Conservation (phyloP, 352 stramenopile species). For the Phytopythium kandeliae region DNA sequence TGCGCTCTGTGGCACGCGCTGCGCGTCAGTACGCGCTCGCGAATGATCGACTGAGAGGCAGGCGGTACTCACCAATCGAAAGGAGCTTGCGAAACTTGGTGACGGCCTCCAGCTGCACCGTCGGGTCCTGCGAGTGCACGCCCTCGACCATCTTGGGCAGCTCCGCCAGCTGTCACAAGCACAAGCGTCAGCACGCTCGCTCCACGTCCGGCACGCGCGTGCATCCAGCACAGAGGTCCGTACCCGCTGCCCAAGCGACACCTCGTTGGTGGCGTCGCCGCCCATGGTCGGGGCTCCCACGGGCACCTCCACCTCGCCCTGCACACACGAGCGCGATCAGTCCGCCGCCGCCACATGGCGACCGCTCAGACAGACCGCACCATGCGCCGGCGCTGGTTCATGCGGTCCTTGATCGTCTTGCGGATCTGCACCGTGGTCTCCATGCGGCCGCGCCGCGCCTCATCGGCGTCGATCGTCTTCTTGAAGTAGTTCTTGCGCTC, state of each 20-base stretch:
- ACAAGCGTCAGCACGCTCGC: conserved; percentile 10
- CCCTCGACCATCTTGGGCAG: conserved; percentile 93
- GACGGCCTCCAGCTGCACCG: conserved; percentile 93
- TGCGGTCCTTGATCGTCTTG: conserved; percentile 67
- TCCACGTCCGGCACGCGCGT: neutral
- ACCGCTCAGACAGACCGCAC: conserved; percentile 16
- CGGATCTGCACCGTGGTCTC: conserved; percentile 84
- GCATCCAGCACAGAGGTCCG: no score
- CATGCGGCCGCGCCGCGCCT: conserved; percentile 63
- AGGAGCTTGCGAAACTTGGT: conserved; percentile 98
- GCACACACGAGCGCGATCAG: conserved; percentile 4
- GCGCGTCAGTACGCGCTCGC: neutral
- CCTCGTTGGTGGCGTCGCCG: conserved; percentile 30
- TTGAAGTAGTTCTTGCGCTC: conserved; percentile 78
- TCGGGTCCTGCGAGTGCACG: conserved; percentile 90
- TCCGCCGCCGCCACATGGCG: neutral
- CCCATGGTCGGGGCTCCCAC: conserved; percentile 19
- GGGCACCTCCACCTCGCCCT: conserved; percentile 17
- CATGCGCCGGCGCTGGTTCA: conserved; percentile 76
- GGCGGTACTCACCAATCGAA: conserved; percentile 85
- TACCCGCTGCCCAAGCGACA: conserved; percentile 55
- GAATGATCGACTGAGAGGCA: neutral
- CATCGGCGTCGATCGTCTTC: conserved; percentile 74
- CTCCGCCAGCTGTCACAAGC: conserved; percentile 82
- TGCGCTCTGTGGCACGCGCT: conserved; percentile 77